Percentiles rank a stretch among this genome's conserved stretches.
phyloP scores from a whole-genome alignment of 345 rosid genomes.

The Camelina neglecta region DNA sequence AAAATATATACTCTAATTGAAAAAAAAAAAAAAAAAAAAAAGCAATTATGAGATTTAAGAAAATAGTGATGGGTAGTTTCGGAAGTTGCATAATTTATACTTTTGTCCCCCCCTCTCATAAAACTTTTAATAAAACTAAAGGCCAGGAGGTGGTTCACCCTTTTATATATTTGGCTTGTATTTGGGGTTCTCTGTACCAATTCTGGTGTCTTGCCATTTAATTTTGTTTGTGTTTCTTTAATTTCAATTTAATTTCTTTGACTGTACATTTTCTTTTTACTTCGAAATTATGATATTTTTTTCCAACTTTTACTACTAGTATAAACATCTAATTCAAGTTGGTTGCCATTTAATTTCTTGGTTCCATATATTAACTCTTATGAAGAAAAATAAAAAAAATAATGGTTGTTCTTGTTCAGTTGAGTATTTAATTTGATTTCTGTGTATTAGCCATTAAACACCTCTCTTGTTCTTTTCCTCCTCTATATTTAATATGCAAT shows the following conservation, averaged over 20 bases:
- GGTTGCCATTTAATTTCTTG: conserved; percentile 69
- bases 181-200: conserved; percentile 47
- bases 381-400: conserved; percentile 47
- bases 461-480: conserved; percentile 41
- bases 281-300: conserved; percentile 52
- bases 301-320: conserved; percentile 22
- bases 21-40: not conserved
- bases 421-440: conserved; percentile 44
- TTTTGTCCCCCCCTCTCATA: conserved; percentile 45
- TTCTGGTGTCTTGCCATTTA: conserved; percentile 52
- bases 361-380: conserved; percentile 62
- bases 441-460: conserved; percentile 60
- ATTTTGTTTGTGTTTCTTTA: conserved; percentile 47
- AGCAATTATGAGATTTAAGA: conserved; percentile 8
- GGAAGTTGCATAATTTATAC: conserved; percentile 36
- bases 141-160: conserved; percentile 41
- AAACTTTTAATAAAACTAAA: conserved; percentile 38
- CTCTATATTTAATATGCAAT: conserved; percentile 47
- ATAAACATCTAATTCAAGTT: conserved; percentile 48
- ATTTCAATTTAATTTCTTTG: conserved; percentile 58
- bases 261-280: conserved; percentile 44
- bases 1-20: not conserved
- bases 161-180: conserved; percentile 40
- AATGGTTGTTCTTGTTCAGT: conserved; percentile 45
- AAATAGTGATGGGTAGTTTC: conserved; percentile 36